Evolutionary conservation across 2,329 filamentous ascomycete genomes (phyloP), one percentile per base, ranked within the genome.

Genomic region (Pseudogymnoascus sp.): DNA sequence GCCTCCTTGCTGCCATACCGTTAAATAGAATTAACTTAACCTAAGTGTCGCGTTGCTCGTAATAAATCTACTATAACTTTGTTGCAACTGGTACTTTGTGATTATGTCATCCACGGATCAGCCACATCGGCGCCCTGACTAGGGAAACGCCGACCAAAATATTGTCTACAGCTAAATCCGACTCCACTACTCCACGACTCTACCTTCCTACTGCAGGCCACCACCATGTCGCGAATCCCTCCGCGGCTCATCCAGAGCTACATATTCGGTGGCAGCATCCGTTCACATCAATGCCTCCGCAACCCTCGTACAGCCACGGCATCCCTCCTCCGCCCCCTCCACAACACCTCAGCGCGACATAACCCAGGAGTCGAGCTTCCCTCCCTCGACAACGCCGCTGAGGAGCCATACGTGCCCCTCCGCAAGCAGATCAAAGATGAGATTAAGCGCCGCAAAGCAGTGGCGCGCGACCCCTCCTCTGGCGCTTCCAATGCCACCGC

Each of bases 401-500:
- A 62, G 37, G 62, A 65, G 6, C n/a, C 62, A 19, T 62, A 66
- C 11, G 65, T 71, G 0, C 86, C 88, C 8, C 77, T 91, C 8
- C 84, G 89, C 33, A 91, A 91, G 72, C 84, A 89, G 70, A 74
- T 90, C 63, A 91, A 90, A 70, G 86, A 90, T 26, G 82, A 88
- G 65, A 85, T 81, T 14, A 81, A 74, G 79, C 81, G 74, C 66
- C 76, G 72, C 72, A 82, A 81, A 65, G 71, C 74, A 0, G 69
- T 74, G 0, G 67, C 65, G 6, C 35, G 50, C 2, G 16, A 59
- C 19, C 77, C 75, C 10, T 75, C 76, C 33, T 47, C 65, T 14
- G 70, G 69, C 50, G 62, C 59, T 37, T 65, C 75, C 11, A 77
- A 77, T 64, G 75, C 60, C 47, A 29, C 29, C 61, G 33, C 60